A percentile compares a stretch with the other conserved stretches of the same genome.
These are phyloP conservation scores for Huntiella moniliformis DNA, from an alignment of 2,329 filamentous ascomycete species.

Conservation along the genomic window DNA sequence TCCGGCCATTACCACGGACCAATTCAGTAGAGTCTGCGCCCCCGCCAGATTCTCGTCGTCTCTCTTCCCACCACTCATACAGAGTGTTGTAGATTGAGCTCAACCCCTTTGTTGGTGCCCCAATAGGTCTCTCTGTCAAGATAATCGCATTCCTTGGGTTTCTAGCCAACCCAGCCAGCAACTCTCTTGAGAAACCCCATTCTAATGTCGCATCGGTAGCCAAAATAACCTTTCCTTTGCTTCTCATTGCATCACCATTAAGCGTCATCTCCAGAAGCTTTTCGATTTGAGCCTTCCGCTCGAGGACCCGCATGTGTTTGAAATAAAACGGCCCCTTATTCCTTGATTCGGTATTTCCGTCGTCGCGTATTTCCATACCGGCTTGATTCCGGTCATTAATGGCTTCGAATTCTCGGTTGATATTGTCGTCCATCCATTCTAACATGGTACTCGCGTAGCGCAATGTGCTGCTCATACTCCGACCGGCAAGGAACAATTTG, in stretches of 20 bases:
- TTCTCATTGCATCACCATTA: conserved; percentile 22
- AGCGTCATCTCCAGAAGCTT: conserved; percentile 36
- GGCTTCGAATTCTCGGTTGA: conserved; percentile 71
- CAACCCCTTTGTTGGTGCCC: conserved; percentile 22
- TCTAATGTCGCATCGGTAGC: conserved; percentile 80
- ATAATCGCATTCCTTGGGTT: conserved; percentile 71
- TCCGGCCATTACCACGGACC: conserved; percentile 44
- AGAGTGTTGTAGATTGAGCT: conserved; percentile 53
- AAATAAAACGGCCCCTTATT: conserved; percentile 71
- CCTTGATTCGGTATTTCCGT: conserved; percentile 13
- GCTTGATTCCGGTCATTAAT: conserved; percentile 38
- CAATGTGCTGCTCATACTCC: conserved; percentile 74
- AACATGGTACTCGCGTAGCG: conserved; percentile 86
- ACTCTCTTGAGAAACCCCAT: conserved; percentile 83
- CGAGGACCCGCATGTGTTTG: conserved; percentile 63
- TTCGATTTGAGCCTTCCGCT: conserved; percentile 63
- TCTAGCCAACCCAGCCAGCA: conserved; percentile 53
- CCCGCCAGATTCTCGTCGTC: conserved; percentile 34
- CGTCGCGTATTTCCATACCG: conserved; percentile 19
- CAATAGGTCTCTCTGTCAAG: conserved; percentile 54
- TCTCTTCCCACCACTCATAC: conserved; percentile 63
- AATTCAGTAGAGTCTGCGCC: conserved; percentile 44
- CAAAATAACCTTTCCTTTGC: conserved; percentile 55
- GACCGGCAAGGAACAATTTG: conserved; percentile 66
- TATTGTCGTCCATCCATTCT: conserved; percentile 97